Conservation (phyloP, 768 basidiomycete genomes). For the Leucocoprinus birnbaumii region DNA sequence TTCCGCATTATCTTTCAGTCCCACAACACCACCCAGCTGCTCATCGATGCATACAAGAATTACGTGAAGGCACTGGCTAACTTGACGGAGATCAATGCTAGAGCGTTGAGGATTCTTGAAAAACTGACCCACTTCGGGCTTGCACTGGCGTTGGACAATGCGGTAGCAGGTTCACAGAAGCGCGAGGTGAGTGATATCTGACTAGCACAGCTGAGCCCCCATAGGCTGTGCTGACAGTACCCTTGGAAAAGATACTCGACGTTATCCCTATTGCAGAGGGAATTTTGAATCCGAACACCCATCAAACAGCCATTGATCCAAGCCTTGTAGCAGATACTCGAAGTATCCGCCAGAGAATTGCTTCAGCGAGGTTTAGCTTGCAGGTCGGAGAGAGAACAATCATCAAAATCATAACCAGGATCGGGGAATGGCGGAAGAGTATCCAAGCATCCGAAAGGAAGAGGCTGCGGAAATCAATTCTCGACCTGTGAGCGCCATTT, state of each 20-base stretch:
- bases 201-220: not conserved
- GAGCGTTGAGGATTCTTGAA: constrained; percentile 55
- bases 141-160: constrained; percentile 62
- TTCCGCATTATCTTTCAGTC: constrained; percentile 77
- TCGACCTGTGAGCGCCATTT: constrained; percentile 61
- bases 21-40: constrained; percentile 63
- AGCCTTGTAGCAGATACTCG: constrained; percentile 48
- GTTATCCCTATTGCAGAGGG: constrained; percentile 51
- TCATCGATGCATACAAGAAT: constrained; percentile 59
- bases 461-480: constrained; percentile 61
- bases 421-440: constrained; percentile 71
- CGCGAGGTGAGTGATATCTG: constrained; percentile 50
- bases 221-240: not conserved
- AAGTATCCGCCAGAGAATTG: constrained; percentile 48
- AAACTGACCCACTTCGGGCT: constrained; percentile 71
- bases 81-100: constrained; percentile 35
- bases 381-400: constrained; percentile 63
- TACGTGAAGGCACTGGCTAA: constrained; percentile 45
- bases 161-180: constrained; percentile 63
- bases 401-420: constrained; percentile 58
- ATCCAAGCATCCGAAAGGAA: constrained; percentile 70
- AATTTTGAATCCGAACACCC: constrained; percentile 45
- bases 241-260: constrained; percentile 48
- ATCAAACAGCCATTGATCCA: constrained; percentile 51
- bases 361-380: constrained; percentile 56